Percentiles rank a stretch among this genome's conserved stretches.
Evolutionary conservation across 345 rosid species (phyloP).

Genomic region (Microthlaspi erraticum): DNA sequence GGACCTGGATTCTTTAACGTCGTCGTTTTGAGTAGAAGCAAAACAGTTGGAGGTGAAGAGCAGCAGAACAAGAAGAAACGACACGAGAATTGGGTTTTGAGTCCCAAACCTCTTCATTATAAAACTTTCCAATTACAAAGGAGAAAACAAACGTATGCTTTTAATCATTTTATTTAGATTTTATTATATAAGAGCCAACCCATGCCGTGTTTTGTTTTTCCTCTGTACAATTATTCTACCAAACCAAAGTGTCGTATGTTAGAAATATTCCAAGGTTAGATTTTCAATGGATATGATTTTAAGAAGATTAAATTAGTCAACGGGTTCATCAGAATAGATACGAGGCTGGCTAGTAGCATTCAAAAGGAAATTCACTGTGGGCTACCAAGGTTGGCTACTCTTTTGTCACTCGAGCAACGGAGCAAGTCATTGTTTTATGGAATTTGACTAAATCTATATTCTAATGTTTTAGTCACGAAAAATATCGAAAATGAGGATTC

Average conservation of each 20-base stretch:
- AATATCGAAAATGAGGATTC: not conserved
- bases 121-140: not conserved
- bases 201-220: conserved; percentile 21
- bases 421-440: not conserved
- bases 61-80: conserved; percentile 16
- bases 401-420: not conserved
- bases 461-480: too few species aligned
- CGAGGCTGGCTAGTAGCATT: too few species aligned
- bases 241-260: not conserved
- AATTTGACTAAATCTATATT: not conserved
- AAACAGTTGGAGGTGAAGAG: conserved; percentile 12
- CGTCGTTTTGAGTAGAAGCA: conserved; percentile 23
- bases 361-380: not conserved
- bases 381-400: not conserved
- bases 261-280: not conserved
- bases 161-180: not conserved
- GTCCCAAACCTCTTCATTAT: conserved; percentile 28
- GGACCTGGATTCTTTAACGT: not conserved
- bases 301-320: not conserved
- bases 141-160: conserved; percentile 7
- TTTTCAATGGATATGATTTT: not conserved
- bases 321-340: too few species aligned
- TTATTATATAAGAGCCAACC: conserved; percentile 1
- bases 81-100: not conserved
- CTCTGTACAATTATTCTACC: not conserved